These are phyloP conservation scores for Pulveroboletus frians DNA, from an alignment of 768 basidiomycete genomes.

Conservation along the genomic window DNA sequence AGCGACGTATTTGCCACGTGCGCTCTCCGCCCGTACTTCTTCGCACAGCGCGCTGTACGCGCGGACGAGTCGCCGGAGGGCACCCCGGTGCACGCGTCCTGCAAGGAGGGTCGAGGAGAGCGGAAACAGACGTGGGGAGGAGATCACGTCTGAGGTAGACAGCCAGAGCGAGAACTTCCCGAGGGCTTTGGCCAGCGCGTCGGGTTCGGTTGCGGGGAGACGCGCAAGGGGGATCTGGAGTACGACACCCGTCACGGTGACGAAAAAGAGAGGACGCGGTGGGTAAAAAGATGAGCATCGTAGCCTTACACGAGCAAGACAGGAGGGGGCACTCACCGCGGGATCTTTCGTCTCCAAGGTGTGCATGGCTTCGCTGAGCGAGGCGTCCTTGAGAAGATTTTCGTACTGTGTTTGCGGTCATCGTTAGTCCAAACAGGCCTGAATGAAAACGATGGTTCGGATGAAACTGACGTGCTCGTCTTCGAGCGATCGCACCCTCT, in stretches of 20 bases:
- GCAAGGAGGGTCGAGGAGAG: constrained; percentile 66
- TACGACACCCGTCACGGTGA: not conserved
- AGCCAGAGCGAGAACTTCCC: constrained; percentile 80
- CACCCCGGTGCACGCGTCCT: constrained; percentile 67
- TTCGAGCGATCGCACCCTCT: constrained; percentile 57
- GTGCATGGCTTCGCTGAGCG: constrained; percentile 22
- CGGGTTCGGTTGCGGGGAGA: constrained; percentile 54
- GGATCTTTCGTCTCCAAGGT: constrained; percentile 22
- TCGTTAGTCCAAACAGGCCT: too few relatives aligned
- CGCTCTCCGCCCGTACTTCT: constrained; percentile 67
- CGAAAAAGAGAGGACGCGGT: not conserved
- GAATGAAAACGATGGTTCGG: not conserved
- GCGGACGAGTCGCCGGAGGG: constrained; percentile 58
- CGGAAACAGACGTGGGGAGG: constrained; percentile 72
- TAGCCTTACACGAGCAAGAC: not conserved
- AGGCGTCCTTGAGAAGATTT: constrained; percentile 7
- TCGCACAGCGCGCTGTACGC: constrained; percentile 74
- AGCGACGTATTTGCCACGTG: constrained; percentile 70
- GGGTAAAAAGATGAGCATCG: not conserved
- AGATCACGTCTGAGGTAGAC: constrained; percentile 71
- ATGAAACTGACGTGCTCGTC: constrained; percentile 71
- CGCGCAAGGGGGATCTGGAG: constrained; percentile 70
- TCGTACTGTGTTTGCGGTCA: constrained; percentile 6
- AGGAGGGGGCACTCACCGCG: constrained; percentile 9
- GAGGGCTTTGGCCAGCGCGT: constrained; percentile 58